Evolutionary conservation across 805 yeast genomes (phyloP), one percentile per base, ranked within the genome.

Genomic region (Metschnikowia continentalis): DNA sequence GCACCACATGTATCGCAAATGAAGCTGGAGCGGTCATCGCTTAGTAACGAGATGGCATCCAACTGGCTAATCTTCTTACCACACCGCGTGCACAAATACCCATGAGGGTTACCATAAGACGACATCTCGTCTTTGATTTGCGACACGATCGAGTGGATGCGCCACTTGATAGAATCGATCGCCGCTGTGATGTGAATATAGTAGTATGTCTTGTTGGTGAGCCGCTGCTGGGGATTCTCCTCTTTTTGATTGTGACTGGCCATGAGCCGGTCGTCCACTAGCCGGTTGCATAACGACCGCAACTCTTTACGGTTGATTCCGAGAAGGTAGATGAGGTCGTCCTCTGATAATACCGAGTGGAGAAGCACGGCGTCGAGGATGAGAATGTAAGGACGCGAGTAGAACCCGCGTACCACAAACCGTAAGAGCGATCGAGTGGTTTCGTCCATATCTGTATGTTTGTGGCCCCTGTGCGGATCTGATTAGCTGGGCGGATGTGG

Each of bases 81-180:
- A 70, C 99, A 94, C 22, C 85, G 74, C 7, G 96, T 91, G 65
- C 99, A 94, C 52, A 88, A 78, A 64, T 88, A 94, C 2, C 98
- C 99, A 62, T 94, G 96, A 1, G 97, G 96, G 58, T 90, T 91
- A 23, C 90, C 83, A 61, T 86, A 88, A 56, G 83, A 87, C 47
- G 89, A 84, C 70, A 92, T 79, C 61, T 90, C 96, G 55, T 86
- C 88, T 63, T 89, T 89, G 50, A 91, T 76, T 49, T 77, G 67
- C 58, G 84, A 85, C 13, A 89, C 97, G 26, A 94, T 78, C 43
- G 88, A 81, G 66, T 92, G 96, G 52, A 92, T 88, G 63, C 91
- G 90, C 98, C 98, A 94, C 69, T 94, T 94, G 64, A 94, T 83
- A 3, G 97, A 83, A 70, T 94, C 99, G 38, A 94, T 88, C 0